Conservation (phyloP, 169 alveolate genomes). For the Theileria orientalis region DNA sequence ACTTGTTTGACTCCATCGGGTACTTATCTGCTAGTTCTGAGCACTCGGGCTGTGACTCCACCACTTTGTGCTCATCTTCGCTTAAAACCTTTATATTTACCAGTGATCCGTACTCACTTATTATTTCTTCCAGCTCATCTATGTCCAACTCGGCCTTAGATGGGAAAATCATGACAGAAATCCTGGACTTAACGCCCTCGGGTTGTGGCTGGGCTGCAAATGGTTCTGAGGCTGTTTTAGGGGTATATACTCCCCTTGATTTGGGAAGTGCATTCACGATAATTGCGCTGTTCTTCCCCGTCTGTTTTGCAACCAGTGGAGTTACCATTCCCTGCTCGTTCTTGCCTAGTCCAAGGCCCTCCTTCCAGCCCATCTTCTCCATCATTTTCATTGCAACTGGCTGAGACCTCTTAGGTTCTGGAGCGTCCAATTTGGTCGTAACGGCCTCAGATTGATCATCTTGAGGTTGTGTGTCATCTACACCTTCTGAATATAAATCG, state of each 20-base stretch:
- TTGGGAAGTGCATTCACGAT: slow-evolving; percentile 69
- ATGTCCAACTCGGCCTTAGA: not conserved
- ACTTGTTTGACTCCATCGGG: not conserved
- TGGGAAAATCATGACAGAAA: slow-evolving; percentile 5
- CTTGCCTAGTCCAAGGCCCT: slow-evolving; percentile 85
- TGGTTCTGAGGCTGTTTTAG: not conserved
- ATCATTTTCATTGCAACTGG: slow-evolving; percentile 81
- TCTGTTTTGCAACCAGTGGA: slow-evolving; percentile 79
- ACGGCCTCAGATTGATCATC: not conserved
- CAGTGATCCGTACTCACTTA: slow-evolving; percentile 51
- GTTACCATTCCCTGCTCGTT: slow-evolving; percentile 84
- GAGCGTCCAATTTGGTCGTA: not conserved
- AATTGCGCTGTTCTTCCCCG: slow-evolving; percentile 81
- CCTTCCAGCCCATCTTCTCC: slow-evolving; percentile 90
- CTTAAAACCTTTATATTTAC: slow-evolving; percentile 7
- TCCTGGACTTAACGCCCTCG: slow-evolving; percentile 10
- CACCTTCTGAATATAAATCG: slow-evolving; percentile 10
- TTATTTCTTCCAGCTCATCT: slow-evolving; percentile 46
- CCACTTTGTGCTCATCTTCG: not conserved
- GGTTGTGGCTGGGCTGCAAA: not conserved
- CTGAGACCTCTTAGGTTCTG: slow-evolving; percentile 61
- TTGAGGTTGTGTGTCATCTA: not conserved
- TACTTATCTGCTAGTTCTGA: not conserved
- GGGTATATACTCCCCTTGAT: not conserved
- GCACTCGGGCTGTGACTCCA: not conserved